Percentiles rank a stretch among this genome's conserved stretches.
These are phyloP conservation scores for Crataegus laevigata DNA, from an alignment of 306 rosid genomes.

Conservation along the genomic window DNA sequence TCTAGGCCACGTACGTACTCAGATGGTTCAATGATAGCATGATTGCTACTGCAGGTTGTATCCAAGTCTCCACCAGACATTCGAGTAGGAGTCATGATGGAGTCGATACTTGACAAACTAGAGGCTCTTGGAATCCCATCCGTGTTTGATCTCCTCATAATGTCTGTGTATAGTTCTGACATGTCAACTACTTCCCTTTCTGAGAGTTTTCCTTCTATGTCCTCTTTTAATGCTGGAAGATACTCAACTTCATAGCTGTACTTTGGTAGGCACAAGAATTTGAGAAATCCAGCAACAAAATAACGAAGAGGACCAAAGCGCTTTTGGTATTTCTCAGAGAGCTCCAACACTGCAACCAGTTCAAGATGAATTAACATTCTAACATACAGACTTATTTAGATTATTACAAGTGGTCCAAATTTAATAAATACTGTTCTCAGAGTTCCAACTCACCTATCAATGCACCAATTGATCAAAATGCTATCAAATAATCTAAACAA, in stretches of 20 bases:
- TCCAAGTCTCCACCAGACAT: slow-evolving; percentile 87
- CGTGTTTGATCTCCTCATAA: slow-evolving; percentile 75
- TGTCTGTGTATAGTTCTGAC: slow-evolving; percentile 74
- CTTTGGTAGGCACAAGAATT: slow-evolving; percentile 87
- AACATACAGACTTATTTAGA: not conserved
- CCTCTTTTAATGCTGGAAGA: slow-evolving; percentile 76
- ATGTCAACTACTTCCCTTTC: slow-evolving; percentile 72
- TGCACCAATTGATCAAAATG: not conserved
- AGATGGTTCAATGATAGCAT: slow-evolving; percentile 91
- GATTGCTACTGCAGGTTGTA: slow-evolving; percentile 58
- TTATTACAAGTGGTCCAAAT: not conserved
- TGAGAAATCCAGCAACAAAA: slow-evolving; percentile 94
- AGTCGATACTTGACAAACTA: slow-evolving; percentile 97
- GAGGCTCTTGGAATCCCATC: slow-evolving; percentile 97
- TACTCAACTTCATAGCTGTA: slow-evolving; percentile 91
- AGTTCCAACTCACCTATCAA: not conserved
- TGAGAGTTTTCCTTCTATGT: slow-evolving; percentile 55
- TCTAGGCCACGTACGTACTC: slow-evolving; percentile 94
- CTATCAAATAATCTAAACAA: not conserved
- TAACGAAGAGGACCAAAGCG: slow-evolving; percentile 94
- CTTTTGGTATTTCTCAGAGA: slow-evolving; percentile 91
- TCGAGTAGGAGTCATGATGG: slow-evolving; percentile 93
- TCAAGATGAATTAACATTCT: not conserved
- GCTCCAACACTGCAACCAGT: slow-evolving; percentile 75
- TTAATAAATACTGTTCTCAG: not conserved